A percentile compares a stretch with the other conserved stretches of the same genome.
Evolutionary conservation across 2,329 filamentous ascomycete genomes (phyloP).

Genomic region (Biscogniauxia mediterranea): DNA sequence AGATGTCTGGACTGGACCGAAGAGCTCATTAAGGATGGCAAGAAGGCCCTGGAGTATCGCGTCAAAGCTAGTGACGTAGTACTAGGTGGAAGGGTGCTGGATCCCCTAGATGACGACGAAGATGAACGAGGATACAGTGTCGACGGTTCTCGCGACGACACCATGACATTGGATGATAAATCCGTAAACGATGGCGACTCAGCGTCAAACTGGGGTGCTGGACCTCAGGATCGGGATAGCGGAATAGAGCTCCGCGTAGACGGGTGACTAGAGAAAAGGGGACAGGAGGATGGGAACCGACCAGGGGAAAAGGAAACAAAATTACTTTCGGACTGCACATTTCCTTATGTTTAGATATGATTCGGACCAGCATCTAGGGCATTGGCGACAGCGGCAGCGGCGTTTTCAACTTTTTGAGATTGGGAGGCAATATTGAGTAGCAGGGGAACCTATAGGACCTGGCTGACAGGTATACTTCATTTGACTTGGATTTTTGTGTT

Average conservation of each 20-base stretch:
- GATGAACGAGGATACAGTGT: conserved; percentile 31
- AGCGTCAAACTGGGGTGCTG: conserved; percentile 27
- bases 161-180: conserved; percentile 18
- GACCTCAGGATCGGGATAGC: conserved; percentile 50
- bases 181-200: conserved; percentile 14
- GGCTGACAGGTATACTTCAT: conserved; percentile 4
- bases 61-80: conserved; percentile 78
- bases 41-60: conserved; percentile 80
- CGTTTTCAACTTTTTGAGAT: conserved; percentile 14
- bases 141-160: conserved; percentile 25
- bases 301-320: conserved; percentile 4
- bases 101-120: conserved; percentile 54
- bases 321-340: conserved; percentile 12
- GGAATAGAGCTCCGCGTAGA: conserved; percentile 49
- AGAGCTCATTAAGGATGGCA: conserved; percentile 82
- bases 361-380: conserved; percentile 3
- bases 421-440: conserved; percentile 7
- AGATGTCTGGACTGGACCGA: conserved; percentile 88
- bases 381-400: conserved; percentile 16
- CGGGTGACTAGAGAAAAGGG: conserved; percentile 28
- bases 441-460: neutral
- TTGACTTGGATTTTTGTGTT: conserved; percentile 2
- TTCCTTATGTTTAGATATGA: conserved; percentile 5
- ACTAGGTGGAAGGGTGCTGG: conserved; percentile 76
- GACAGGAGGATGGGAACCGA: conserved; percentile 1